phyloP scores from a whole-genome alignment of 108 stramenopile genomes.

The Fistulifera pelliculosa region DNA sequence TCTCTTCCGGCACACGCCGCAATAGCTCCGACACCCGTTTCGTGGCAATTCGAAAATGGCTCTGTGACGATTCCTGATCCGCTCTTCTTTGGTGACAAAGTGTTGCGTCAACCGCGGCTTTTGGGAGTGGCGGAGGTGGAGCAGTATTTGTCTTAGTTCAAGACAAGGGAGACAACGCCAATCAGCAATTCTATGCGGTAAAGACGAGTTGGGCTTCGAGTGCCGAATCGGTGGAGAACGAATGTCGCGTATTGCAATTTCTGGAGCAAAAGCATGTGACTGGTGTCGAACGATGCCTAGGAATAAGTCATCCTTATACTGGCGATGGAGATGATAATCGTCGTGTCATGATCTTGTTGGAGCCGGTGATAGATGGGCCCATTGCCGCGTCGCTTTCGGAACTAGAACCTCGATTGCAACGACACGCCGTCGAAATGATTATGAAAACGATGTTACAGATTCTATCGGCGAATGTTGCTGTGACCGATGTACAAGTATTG shows the following conservation, averaged over 20 bases:
- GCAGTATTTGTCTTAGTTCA: conserved; percentile 20
- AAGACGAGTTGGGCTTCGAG: conserved; percentile 66
- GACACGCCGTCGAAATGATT: conserved; percentile 25
- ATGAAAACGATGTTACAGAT: conserved; percentile 46
- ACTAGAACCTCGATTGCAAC: background rate
- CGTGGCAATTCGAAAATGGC: too few relatives aligned
- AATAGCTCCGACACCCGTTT: too few relatives aligned
- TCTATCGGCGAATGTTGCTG: conserved; percentile 39
- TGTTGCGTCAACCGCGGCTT: conserved; percentile 16
- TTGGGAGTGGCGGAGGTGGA: conserved; percentile 31
- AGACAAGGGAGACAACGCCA: too few relatives aligned
- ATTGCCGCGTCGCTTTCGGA: background rate
- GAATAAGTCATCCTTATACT: conserved; percentile 18
- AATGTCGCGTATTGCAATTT: conserved; percentile 39
- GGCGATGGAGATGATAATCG: conserved; percentile 16
- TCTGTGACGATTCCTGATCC: too few relatives aligned
- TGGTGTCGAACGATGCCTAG: conserved; percentile 47
- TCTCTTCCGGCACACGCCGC: too few relatives aligned
- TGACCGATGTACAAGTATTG: conserved; percentile 56
- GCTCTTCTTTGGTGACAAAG: too few relatives aligned
- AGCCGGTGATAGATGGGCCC: conserved; percentile 21
- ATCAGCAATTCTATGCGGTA: conserved; percentile 12
- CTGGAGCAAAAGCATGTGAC: conserved; percentile 27
- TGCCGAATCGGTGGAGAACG: conserved; percentile 40
- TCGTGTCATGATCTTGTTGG: conserved; percentile 46